phyloP scores from a whole-genome alignment of 495 filamentous ascomycete species.

The Cercophora newfieldiana region DNA sequence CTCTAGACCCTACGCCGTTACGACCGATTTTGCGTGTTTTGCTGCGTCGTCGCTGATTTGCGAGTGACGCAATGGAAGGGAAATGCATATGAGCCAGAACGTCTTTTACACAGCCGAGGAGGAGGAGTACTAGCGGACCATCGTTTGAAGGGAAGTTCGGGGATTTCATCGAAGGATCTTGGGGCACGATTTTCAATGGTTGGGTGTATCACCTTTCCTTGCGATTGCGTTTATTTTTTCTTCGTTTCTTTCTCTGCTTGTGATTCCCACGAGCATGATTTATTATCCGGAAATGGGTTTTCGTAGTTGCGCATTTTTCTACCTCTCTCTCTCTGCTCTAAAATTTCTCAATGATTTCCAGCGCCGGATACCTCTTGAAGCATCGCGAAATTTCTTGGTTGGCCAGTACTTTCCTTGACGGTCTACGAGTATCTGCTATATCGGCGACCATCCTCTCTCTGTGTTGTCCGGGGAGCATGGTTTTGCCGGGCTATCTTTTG shows the following conservation, averaged over 20 bases:
- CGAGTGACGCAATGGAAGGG: background rate
- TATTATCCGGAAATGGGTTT: slow-evolving; percentile 17
- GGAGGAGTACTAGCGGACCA: slow-evolving; percentile 21
- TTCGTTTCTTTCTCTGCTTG: slow-evolving; percentile 22
- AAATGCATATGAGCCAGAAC: slow-evolving; percentile 14
- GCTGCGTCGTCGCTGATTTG: background rate
- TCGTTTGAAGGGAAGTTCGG: slow-evolving; percentile 26
- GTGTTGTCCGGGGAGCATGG: background rate
- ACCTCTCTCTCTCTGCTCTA: slow-evolving; percentile 28
- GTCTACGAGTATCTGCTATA: slow-evolving; percentile 27
- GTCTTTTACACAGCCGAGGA: slow-evolving; percentile 17
- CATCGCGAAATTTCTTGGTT: slow-evolving; percentile 23
- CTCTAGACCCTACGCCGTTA: slow-evolving; percentile 10
- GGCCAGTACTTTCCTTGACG: slow-evolving; percentile 21
- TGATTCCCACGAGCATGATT: slow-evolving; percentile 27
- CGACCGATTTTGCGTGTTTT: slow-evolving; percentile 8
- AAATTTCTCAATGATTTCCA: slow-evolving; percentile 35
- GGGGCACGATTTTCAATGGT: slow-evolving; percentile 23
- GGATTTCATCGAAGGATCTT: slow-evolving; percentile 25
- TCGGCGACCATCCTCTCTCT: background rate
- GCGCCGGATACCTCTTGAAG: slow-evolving; percentile 33
- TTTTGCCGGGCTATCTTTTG: background rate
- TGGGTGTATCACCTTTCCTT: slow-evolving; percentile 25
- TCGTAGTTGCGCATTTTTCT: slow-evolving; percentile 32
- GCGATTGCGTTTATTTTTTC: slow-evolving; percentile 13